Evolutionary conservation across 257 asterid genomes (phyloP).

Genomic region (Petunia secreta): DNA sequence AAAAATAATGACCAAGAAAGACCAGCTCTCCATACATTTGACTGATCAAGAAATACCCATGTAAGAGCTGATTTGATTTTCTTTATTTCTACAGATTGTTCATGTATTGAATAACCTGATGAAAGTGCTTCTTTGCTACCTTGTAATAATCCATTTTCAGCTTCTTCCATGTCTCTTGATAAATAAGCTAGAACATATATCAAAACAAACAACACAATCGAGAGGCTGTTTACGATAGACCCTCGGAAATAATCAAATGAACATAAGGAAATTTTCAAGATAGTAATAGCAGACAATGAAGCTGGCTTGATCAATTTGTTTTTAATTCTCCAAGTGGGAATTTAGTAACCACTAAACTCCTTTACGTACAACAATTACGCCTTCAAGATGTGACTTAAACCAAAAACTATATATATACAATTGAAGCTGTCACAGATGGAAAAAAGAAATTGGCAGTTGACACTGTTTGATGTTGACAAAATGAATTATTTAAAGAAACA

Average conservation of each 20-base stretch:
- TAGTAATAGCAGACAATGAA: background rate
- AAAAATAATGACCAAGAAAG: constrained; percentile 87
- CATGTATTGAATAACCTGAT: constrained; percentile 15
- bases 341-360: background rate
- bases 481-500: background rate
- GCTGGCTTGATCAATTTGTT: background rate
- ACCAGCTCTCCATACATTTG: constrained; percentile 66
- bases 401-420: background rate
- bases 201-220: background rate
- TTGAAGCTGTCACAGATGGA: background rate
- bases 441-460: background rate
- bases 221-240: too few relatives aligned
- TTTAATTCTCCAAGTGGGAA: background rate
- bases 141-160: constrained; percentile 17
- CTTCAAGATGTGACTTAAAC: constrained; percentile 6
- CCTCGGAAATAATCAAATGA: background rate
- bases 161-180: constrained; percentile 38
- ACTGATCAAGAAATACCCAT: constrained; percentile 82
- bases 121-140: constrained; percentile 18
- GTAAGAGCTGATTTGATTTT: constrained; percentile 60
- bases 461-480: constrained; percentile 13
- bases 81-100: constrained; percentile 40
- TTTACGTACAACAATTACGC: background rate
- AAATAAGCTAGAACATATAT: background rate
- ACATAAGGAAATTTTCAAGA: constrained; percentile 1